Evolutionary conservation across 257 asterid genomes (phyloP).

Genomic region (Solanum tarapatanum): DNA sequence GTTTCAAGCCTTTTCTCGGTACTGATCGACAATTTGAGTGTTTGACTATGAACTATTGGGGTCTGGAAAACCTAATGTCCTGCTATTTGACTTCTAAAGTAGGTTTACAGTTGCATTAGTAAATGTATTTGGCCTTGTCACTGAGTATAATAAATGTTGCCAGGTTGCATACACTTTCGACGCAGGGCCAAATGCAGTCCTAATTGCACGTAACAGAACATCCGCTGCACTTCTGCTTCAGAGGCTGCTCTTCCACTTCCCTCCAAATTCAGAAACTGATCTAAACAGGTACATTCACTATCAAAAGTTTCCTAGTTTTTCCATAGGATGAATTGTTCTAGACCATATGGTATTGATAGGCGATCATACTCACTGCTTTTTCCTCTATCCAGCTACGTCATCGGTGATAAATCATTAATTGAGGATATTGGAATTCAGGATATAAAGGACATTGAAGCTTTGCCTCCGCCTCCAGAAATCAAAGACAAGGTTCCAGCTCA

Average conservation of each 20-base stretch:
- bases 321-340: background rate
- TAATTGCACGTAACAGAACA: constrained; percentile 75
- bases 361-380: background rate
- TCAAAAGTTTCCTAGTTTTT: background rate
- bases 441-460: constrained; percentile 52
- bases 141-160: background rate
- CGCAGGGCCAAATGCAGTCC: constrained; percentile 90
- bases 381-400: constrained; percentile 49
- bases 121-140: background rate
- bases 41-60: background rate
- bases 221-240: constrained; percentile 51
- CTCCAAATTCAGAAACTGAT: constrained; percentile 69
- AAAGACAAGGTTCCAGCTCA: constrained; percentile 37
- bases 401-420: constrained; percentile 77
- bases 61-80: background rate
- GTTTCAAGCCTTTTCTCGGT: background rate
- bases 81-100: background rate
- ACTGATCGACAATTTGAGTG: background rate
- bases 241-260: constrained; percentile 67
- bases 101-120: background rate
- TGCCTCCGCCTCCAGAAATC: constrained; percentile 74
- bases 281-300: constrained; percentile 42
- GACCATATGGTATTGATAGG: background rate
- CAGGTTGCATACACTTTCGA: constrained; percentile 94
- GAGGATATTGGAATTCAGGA: constrained; percentile 66